phyloP scores from a whole-genome alignment of 2,329 filamentous ascomycete species.

The Botrytis squamosa region DNA sequence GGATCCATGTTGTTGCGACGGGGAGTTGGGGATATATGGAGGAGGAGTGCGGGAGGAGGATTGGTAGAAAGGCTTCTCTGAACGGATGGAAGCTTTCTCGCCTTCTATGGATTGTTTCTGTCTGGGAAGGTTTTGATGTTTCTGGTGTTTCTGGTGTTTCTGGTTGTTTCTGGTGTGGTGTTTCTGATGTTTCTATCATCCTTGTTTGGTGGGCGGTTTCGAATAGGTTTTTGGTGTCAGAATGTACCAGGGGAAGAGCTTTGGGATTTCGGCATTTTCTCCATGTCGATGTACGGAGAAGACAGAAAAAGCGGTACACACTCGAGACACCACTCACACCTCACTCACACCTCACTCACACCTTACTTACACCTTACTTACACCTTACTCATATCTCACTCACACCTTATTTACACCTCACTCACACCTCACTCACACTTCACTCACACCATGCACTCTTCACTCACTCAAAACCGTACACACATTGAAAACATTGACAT shows the following conservation, averaged over 20 bases:
- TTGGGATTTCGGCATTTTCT: not conserved
- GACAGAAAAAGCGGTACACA: not conserved
- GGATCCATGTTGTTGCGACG: conserved; percentile 36
- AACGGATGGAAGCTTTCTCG: not conserved
- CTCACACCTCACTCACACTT: no score
- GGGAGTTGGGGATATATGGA: not conserved
- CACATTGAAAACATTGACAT: not conserved
- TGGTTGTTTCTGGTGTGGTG: not conserved
- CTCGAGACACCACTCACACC: no score
- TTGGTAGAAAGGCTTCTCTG: not conserved
- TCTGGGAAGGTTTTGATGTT: not conserved
- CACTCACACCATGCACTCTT: no score
- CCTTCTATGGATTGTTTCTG: not conserved
- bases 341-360: no score
- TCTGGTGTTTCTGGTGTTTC: not conserved
- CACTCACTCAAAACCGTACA: not conserved
- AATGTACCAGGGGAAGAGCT: conserved; percentile 8
- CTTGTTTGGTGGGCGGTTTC: conserved; percentile 3
- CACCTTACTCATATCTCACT: no score
- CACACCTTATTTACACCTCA: no score
- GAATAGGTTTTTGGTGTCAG: not conserved
- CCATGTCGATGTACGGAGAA: not conserved
- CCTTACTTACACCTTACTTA: no score
- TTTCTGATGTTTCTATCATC: conserved; percentile 3
- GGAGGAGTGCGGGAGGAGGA: no score